A percentile compares a stretch with the other conserved stretches of the same genome.
Evolutionary conservation across 1,284 basidiomycete species (phyloP).

Genomic region (Fistulinella cinereoalba): DNA sequence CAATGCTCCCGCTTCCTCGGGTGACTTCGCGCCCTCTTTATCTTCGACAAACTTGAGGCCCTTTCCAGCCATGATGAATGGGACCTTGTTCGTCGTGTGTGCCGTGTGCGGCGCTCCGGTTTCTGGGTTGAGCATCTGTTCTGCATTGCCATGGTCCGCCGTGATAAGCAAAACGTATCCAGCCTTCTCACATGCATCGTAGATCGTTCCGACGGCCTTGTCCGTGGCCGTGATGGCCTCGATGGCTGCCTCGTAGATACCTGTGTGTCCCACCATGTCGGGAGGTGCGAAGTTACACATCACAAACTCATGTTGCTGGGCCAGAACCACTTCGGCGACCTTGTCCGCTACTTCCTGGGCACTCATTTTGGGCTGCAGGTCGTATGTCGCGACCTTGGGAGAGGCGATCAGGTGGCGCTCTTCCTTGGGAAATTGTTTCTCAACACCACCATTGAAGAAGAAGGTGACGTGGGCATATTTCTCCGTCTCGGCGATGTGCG

Average conservation of each 20-base stretch:
- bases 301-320: slow-evolving; percentile 74
- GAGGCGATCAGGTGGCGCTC: slow-evolving; percentile 86
- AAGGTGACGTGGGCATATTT: slow-evolving; percentile 96
- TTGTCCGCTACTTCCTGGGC: slow-evolving; percentile 84
- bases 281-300: slow-evolving; percentile 97
- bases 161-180: slow-evolving; percentile 86
- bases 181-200: slow-evolving; percentile 78
- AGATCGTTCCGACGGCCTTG: slow-evolving; percentile 80
- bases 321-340: slow-evolving; percentile 79
- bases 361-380: slow-evolving; percentile 84
- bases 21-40: slow-evolving; percentile 40
- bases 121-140: slow-evolving; percentile 84
- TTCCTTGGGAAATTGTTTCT: slow-evolving; percentile 85
- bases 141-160: slow-evolving; percentile 90
- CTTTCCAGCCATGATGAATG: slow-evolving; percentile 72
- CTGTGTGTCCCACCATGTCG: slow-evolving; percentile 94
- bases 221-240: slow-evolving; percentile 82
- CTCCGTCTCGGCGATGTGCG: slow-evolving; percentile 91
- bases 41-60: slow-evolving; percentile 43
- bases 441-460: slow-evolving; percentile 94
- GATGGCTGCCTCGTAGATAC: slow-evolving; percentile 84
- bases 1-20: slow-evolving; percentile 68
- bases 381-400: slow-evolving; percentile 88
- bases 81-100: slow-evolving; percentile 83
- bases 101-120: slow-evolving; percentile 86